Evolutionary conservation across 2,329 filamentous ascomycete genomes (phyloP).

Genomic region (Hypoxylon sp.): DNA sequence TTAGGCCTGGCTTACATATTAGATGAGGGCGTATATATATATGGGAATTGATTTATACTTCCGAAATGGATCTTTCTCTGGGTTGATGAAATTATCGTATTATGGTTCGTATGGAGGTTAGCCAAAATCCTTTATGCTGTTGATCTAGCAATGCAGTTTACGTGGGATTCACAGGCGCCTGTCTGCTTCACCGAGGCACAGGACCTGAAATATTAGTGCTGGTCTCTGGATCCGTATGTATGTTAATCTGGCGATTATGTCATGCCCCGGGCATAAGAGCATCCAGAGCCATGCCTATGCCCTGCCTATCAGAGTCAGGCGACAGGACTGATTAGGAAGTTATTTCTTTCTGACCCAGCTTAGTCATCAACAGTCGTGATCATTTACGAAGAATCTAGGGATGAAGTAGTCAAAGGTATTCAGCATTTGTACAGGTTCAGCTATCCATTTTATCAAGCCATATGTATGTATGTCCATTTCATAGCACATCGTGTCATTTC

Average conservation of each 20-base stretch:
- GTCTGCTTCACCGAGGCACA: neutral
- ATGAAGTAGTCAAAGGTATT: neutral
- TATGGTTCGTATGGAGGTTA: neutral
- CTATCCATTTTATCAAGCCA: neutral
- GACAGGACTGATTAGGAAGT: slow-evolving; percentile 5
- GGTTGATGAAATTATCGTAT: neutral
- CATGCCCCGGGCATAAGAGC: neutral
- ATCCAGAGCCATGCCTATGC: neutral
- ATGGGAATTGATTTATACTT: slow-evolving; percentile 4
- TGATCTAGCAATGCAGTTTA: neutral
- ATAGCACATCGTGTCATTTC: neutral
- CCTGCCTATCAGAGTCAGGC: neutral
- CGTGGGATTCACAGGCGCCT: neutral
- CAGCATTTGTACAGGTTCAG: neutral
- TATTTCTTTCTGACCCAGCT: neutral
- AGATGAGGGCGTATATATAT: slow-evolving; percentile 18
- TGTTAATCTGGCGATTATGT: neutral
- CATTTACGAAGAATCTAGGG: neutral
- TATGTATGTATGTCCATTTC: neutral
- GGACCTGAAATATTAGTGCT: neutral
- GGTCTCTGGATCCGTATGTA: neutral
- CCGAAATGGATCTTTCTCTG: neutral
- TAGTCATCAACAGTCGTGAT: neutral
- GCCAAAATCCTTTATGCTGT: neutral
- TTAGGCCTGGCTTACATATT: slow-evolving; percentile 13